These are phyloP conservation scores for Naegleria lovaniensis DNA, from an alignment of 208 protist species.

Conservation along the genomic window DNA sequence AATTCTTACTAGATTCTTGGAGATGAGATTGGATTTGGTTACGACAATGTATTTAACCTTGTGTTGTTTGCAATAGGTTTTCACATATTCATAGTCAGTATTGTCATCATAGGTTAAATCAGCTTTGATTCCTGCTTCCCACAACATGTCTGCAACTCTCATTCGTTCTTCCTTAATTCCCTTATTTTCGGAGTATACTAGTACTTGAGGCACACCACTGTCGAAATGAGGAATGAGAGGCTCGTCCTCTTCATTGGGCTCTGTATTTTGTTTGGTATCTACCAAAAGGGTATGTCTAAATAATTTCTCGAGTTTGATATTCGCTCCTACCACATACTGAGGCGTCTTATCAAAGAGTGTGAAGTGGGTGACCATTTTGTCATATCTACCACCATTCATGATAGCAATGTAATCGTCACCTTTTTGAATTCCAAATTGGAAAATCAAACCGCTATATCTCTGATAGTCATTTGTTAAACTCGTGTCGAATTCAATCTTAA, in stretches of 20 bases:
- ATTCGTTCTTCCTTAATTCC: constrained; percentile 10
- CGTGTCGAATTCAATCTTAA: not conserved
- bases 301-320: constrained; percentile 20
- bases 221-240: not conserved
- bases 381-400: constrained; percentile 3
- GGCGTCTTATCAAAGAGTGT: not conserved
- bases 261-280: not conserved
- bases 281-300: not conserved
- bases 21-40: not conserved
- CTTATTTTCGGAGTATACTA: not conserved
- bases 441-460: constrained; percentile 7
- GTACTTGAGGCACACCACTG: not conserved
- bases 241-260: not conserved
- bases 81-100: not conserved
- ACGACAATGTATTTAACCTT: not conserved
- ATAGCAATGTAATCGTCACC: not conserved
- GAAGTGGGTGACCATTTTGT: not conserved
- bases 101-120: constrained; percentile 10
- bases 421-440: not conserved
- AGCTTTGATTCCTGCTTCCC: not conserved
- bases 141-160: constrained; percentile 21
- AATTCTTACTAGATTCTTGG: not conserved
- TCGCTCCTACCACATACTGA: not conserved
- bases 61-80: constrained; percentile 5
- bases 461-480: not conserved